These are phyloP conservation scores for Gastrolobium bilobum DNA, from an alignment of 306 rosid species.

Conservation along the genomic window DNA sequence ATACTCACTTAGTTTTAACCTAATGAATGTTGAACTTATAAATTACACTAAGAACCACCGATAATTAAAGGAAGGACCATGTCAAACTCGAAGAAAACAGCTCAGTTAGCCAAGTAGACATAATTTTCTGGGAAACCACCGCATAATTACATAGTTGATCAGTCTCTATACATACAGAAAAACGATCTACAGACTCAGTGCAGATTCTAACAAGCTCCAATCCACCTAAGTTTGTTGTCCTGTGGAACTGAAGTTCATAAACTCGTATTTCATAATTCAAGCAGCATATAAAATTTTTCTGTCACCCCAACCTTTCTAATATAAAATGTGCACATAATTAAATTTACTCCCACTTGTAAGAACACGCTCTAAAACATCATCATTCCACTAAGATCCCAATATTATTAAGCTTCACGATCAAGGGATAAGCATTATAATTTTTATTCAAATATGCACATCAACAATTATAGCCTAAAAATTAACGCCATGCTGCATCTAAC, in stretches of 20 bases:
- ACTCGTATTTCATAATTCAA: slow-evolving; percentile 18
- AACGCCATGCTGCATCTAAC: slow-evolving; percentile 43
- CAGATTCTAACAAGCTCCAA: slow-evolving; percentile 21
- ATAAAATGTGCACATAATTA: neutral
- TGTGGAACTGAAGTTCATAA: neutral
- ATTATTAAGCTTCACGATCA: slow-evolving; percentile 48
- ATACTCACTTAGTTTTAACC: no score
- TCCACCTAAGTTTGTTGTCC: slow-evolving; percentile 26
- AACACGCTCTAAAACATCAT: slow-evolving; percentile 33
- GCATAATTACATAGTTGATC: slow-evolving; percentile 37
- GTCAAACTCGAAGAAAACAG: slow-evolving; percentile 17
- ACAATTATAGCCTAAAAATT: slow-evolving; percentile 39
- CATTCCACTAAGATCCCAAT: slow-evolving; percentile 37
- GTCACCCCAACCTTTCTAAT: neutral
- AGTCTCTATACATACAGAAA: slow-evolving; percentile 47
- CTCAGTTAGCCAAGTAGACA: slow-evolving; percentile 31
- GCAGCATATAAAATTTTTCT: neutral
- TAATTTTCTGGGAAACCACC: slow-evolving; percentile 42
- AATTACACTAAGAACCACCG: no score
- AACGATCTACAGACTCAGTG: neutral
- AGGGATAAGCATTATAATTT: slow-evolving; percentile 45
- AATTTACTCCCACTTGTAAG: neutral
- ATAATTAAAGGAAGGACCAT: slow-evolving; percentile 51
- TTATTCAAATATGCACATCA: slow-evolving; percentile 9
- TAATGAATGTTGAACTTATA: no score